These are phyloP conservation scores for Gonapodya prolifera DNA, from an alignment of 192 early-diverging fungal species.

Conservation along the genomic window DNA sequence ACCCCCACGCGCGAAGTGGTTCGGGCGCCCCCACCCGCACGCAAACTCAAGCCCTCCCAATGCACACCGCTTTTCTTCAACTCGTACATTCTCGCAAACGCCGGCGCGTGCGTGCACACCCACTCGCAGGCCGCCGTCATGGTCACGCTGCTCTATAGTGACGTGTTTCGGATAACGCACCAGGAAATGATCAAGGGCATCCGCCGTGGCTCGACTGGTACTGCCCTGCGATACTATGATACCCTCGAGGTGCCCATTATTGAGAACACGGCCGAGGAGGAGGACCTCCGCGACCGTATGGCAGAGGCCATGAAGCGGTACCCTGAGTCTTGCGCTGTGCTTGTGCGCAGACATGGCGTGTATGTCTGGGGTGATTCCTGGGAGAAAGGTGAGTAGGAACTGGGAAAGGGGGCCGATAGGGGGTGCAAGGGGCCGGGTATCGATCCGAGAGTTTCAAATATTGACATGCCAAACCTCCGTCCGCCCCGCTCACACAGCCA, in stretches of 20 bases:
- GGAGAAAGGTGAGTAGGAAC: conserved; percentile 47
- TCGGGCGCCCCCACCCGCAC: conserved; percentile 45
- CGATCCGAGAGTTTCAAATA: neutral
- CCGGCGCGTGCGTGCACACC: conserved; percentile 89
- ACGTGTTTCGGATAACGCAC: conserved; percentile 76
- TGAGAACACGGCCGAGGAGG: conserved; percentile 90
- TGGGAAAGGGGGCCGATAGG: conserved; percentile 25
- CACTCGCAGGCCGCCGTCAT: conserved; percentile 94
- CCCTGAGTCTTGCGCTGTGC: conserved; percentile 84
- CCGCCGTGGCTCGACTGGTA: conserved; percentile 47
- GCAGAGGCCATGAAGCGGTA: conserved; percentile 71
- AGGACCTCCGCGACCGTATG: conserved; percentile 80
- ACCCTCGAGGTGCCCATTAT: conserved; percentile 64
- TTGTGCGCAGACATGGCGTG: conserved; percentile 90
- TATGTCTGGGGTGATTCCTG: no score
- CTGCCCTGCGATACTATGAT: neutral
- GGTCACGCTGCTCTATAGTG: conserved; percentile 71
- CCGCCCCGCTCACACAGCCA: conserved; percentile 51
- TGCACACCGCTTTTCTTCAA: conserved; percentile 95
- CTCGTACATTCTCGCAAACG: conserved; percentile 69
- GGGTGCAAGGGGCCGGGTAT: conserved; percentile 70
- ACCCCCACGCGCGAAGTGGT: conserved; percentile 40
- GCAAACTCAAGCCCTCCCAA: conserved; percentile 63
- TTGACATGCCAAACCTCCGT: neutral
- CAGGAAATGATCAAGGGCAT: conserved; percentile 99